Conservation (phyloP, 2,329 filamentous ascomycete genomes). For the Paradendryphiella salina region DNA sequence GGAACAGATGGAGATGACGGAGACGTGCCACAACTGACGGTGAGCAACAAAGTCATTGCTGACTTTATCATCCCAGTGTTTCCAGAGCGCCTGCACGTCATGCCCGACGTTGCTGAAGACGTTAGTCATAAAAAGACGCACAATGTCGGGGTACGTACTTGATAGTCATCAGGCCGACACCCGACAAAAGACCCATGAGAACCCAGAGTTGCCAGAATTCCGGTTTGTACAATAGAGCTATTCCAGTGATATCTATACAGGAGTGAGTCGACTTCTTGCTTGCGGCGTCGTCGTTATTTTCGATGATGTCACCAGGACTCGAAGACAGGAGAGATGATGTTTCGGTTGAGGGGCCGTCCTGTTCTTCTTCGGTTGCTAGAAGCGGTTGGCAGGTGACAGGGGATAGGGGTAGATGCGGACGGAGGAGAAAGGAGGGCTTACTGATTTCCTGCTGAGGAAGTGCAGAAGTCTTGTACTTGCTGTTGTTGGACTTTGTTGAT, state of each 20-base stretch:
- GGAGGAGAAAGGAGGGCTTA: constrained; percentile 52
- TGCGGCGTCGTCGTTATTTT: constrained; percentile 50
- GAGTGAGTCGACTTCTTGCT: constrained; percentile 72
- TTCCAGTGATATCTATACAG: constrained; percentile 87
- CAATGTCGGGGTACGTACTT: constrained; percentile 64
- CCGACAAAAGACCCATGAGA: constrained; percentile 87
- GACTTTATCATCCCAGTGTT: constrained; percentile 74
- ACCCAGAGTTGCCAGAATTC: constrained; percentile 92
- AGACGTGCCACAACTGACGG: constrained; percentile 88
- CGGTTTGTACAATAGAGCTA: constrained; percentile 68
- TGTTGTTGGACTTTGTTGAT: constrained; percentile 53
- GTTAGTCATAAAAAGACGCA: constrained; percentile 34
- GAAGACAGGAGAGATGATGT: constrained; percentile 76
- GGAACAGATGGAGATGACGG: constrained; percentile 85
- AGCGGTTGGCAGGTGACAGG: constrained; percentile 41
- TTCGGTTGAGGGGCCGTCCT: constrained; percentile 64
- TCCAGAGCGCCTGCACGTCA: constrained; percentile 85
- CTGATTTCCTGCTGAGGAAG: constrained; percentile 61
- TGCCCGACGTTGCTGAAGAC: constrained; percentile 84
- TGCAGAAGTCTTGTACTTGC: constrained; percentile 47
- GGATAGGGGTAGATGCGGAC: constrained; percentile 18
- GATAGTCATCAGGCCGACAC: constrained; percentile 97
- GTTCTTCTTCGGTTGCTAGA: constrained; percentile 43
- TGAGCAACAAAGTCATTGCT: constrained; percentile 74
- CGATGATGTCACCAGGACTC: constrained; percentile 58